Conservation (phyloP, 129 eudicot species). For the Solidago caesia region DNA sequence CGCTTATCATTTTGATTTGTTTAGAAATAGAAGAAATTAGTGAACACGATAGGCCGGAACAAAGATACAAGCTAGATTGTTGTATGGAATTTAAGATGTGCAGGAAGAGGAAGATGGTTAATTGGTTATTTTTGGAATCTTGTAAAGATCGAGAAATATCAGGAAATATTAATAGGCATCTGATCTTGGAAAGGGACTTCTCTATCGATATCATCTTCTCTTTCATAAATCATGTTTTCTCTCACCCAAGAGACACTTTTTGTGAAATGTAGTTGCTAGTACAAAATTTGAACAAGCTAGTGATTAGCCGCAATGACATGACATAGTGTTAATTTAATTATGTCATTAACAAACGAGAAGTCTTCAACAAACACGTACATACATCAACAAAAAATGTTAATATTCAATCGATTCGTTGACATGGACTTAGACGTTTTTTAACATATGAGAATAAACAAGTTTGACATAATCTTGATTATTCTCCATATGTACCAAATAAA, state of each 20-base stretch:
- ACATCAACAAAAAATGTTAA: too few relatives aligned
- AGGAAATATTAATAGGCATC: constrained; percentile 35
- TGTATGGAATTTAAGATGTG: neutral
- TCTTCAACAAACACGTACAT: too few relatives aligned
- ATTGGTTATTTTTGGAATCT: constrained; percentile 12
- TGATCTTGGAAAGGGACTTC: constrained; percentile 33
- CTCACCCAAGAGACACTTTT: constrained; percentile 2
- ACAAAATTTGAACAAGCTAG: too few relatives aligned
- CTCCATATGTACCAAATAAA: too few relatives aligned
- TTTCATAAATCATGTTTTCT: constrained; percentile 20
- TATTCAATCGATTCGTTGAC: too few relatives aligned
- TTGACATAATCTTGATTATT: too few relatives aligned
- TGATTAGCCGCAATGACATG: too few relatives aligned
- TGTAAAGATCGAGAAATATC: constrained; percentile 28
- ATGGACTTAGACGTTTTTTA: too few relatives aligned
- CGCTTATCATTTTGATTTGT: constrained; percentile 24
- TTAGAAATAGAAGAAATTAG: neutral
- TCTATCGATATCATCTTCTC: constrained; percentile 44
- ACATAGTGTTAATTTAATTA: too few relatives aligned
- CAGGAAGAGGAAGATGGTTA: constrained; percentile 8
- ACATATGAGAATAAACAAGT: too few relatives aligned
- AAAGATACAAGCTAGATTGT: constrained; percentile 1
- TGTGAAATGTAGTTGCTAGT: neutral
- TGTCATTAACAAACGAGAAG: too few relatives aligned
- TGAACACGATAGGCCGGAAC: neutral